phyloP scores from a whole-genome alignment of 116 monocot genomes.

The Dioscorea cayenensis region DNA sequence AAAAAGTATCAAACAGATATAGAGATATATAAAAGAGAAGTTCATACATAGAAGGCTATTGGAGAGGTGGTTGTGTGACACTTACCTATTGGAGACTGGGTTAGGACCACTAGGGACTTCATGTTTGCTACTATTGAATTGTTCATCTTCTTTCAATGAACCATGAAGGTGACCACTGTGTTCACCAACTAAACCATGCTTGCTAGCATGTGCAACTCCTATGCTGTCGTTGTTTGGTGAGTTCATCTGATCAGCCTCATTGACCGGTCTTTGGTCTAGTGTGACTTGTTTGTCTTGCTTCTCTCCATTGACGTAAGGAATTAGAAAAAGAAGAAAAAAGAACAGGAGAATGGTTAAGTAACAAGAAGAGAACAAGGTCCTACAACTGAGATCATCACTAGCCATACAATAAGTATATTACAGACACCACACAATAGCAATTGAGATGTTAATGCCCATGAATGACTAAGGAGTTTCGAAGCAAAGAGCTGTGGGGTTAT shows the following conservation, averaged over 20 bases:
- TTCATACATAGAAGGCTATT: too few relatives aligned
- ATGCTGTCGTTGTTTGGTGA: background rate
- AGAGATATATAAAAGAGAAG: too few relatives aligned
- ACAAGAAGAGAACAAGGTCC: background rate
- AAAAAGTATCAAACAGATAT: too few relatives aligned
- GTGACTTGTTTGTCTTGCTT: background rate
- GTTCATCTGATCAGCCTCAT: too few relatives aligned
- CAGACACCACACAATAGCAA: background rate
- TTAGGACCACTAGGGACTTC: conserved; percentile 8
- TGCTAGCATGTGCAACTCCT: background rate
- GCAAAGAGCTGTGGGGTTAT: background rate
- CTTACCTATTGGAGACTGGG: conserved; percentile 4
- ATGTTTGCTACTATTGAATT: conserved; percentile 2
- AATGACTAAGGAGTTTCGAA: background rate
- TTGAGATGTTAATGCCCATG: background rate
- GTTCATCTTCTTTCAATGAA: background rate
- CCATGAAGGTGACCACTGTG: background rate
- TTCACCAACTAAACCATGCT: background rate
- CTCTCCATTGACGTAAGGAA: background rate
- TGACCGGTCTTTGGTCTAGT: too few relatives aligned
- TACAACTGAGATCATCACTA: background rate
- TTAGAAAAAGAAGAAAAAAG: background rate
- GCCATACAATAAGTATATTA: background rate
- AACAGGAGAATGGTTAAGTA: background rate
- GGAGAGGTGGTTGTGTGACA: background rate